Evolutionary conservation across 2,329 filamentous ascomycete species (phyloP).

Genomic region (Venturia asperata): DNA sequence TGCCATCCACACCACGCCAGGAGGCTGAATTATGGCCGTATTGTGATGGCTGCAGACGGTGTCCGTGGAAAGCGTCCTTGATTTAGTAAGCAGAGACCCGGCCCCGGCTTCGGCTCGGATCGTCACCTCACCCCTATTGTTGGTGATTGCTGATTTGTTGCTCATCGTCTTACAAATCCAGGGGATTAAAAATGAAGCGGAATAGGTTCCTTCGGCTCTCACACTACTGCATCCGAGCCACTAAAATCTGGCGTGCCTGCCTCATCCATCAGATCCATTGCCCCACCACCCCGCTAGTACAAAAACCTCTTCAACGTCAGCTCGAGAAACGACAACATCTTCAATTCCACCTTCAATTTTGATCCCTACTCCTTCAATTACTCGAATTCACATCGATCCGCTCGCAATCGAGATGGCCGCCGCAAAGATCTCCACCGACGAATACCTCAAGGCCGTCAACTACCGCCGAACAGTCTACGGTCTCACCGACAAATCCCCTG

Average conservation of each 20-base stretch:
- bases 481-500: slow-evolving; percentile 16
- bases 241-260: neutral
- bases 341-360: neutral
- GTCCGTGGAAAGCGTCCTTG: too few relatives aligned
- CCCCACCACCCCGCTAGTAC: neutral
- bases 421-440: slow-evolving; percentile 13
- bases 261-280: neutral
- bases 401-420: neutral
- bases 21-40: too few relatives aligned
- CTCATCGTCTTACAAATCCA: neutral
- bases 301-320: neutral
- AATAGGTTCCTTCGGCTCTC: neutral
- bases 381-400: neutral
- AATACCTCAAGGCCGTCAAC: slow-evolving; percentile 18
- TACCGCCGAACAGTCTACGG: slow-evolving; percentile 20
- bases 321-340: neutral
- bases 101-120: too few relatives aligned
- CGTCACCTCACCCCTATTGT: neutral
- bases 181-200: neutral
- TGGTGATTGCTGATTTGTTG: neutral
- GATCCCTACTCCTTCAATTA: neutral
- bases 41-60: too few relatives aligned
- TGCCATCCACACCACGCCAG: too few relatives aligned
- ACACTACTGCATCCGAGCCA: neutral
- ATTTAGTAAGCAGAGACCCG: too few relatives aligned